A percentile compares a stretch with the other conserved stretches of the same genome.
These are phyloP conservation scores for Allantophomopsis cytisporea DNA, from an alignment of 2,329 filamentous ascomycete genomes.

Conservation along the genomic window DNA sequence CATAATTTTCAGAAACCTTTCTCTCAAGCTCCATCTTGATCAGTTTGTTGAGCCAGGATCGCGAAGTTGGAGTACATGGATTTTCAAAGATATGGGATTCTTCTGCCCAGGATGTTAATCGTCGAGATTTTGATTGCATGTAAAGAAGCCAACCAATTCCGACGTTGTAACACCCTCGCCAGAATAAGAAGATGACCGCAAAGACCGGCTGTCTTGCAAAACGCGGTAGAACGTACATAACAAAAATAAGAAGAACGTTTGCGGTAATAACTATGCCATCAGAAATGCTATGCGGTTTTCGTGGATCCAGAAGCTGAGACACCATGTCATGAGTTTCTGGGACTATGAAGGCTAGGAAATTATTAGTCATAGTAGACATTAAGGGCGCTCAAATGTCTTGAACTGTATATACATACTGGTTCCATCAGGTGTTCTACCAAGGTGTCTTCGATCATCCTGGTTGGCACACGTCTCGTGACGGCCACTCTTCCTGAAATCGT, in stretches of 20 bases:
- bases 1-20: slow-evolving; percentile 89
- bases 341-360: too few species aligned
- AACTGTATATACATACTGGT: too few species aligned
- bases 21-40: slow-evolving; percentile 85
- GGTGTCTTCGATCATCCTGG: too few species aligned
- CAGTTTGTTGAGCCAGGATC: slow-evolving; percentile 69
- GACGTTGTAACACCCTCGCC: slow-evolving; percentile 83
- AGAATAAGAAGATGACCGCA: slow-evolving; percentile 88
- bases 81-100: slow-evolving; percentile 78
- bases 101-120: slow-evolving; percentile 76
- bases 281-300: slow-evolving; percentile 87
- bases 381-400: too few species aligned
- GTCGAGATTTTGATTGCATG: slow-evolving; percentile 79
- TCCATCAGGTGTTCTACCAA: too few species aligned
- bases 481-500: too few species aligned
- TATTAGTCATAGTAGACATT: too few species aligned
- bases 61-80: slow-evolving; percentile 68
- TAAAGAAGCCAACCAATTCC: slow-evolving; percentile 86
- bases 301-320: slow-evolving; percentile 82
- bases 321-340: too few species aligned
- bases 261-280: slow-evolving; percentile 71
- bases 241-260: slow-evolving; percentile 59
- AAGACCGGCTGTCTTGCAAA: slow-evolving; percentile 62
- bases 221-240: slow-evolving; percentile 60
- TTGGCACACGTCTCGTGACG: too few species aligned